Percentiles rank a stretch among this genome's conserved stretches.
These are phyloP conservation scores for Colletotrichum eleusines DNA, from an alignment of 2,329 filamentous ascomycete species.

Conservation along the genomic window DNA sequence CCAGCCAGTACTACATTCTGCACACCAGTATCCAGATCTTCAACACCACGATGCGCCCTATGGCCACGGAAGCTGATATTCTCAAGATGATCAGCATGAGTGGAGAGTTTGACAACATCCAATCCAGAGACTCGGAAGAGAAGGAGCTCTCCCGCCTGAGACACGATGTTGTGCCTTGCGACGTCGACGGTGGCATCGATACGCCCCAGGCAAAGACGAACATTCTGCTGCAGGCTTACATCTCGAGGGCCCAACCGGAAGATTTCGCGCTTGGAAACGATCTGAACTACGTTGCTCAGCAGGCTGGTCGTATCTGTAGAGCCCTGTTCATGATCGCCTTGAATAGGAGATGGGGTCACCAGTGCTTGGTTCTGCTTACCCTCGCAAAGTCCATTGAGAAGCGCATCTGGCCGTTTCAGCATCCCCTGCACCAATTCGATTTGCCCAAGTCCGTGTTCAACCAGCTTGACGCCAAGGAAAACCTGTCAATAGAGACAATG, in stretches of 20 bases:
- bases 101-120: constrained; percentile 97
- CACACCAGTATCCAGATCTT: constrained; percentile 96
- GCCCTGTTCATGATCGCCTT: constrained; percentile 98
- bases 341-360: constrained; percentile 94
- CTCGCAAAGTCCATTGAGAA: constrained; percentile 98
- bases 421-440: constrained; percentile 96
- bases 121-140: constrained; percentile 89
- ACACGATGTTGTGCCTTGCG: constrained; percentile 78
- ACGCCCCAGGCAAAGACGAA: constrained; percentile 92
- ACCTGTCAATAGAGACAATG: constrained; percentile 82
- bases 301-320: constrained; percentile 92
- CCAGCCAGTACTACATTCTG: constrained; percentile 95
- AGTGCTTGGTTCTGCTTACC: constrained; percentile 90
- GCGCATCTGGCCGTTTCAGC: constrained; percentile 93
- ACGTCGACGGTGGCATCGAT: constrained; percentile 79
- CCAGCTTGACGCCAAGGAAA: constrained; percentile 85
- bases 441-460: constrained; percentile 85
- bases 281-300: constrained; percentile 94
- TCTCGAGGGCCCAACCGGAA: constrained; percentile 87
- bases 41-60: constrained; percentile 91
- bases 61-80: constrained; percentile 89
- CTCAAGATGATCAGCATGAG: constrained; percentile 98
- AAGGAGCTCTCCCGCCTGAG: constrained; percentile 85
- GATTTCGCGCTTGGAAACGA: constrained; percentile 96
- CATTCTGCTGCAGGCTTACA: constrained; percentile 92